phyloP scores from a whole-genome alignment of 2,329 filamentous ascomycete genomes.

The Lasiodiplodia gonubiensis region DNA sequence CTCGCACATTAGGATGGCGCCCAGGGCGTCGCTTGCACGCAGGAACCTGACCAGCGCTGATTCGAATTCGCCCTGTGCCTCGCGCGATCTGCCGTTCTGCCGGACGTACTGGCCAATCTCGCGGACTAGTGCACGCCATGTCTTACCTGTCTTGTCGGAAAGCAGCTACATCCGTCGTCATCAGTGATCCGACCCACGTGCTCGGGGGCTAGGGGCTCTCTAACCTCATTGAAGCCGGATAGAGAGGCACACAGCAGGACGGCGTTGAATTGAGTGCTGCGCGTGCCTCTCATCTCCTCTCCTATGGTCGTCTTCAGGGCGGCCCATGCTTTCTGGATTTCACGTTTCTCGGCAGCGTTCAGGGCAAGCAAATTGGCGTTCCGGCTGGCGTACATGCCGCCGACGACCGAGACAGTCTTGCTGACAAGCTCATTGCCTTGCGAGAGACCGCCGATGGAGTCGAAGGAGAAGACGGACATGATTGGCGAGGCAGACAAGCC shows the following conservation, averaged over 20 bases:
- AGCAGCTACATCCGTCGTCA: slow-evolving; percentile 3
- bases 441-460: slow-evolving; percentile 18
- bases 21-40: slow-evolving; percentile 20
- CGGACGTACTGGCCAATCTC: slow-evolving; percentile 17
- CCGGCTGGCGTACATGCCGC: slow-evolving; percentile 25
- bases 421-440: slow-evolving; percentile 24
- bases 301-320: neutral
- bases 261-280: slow-evolving; percentile 6
- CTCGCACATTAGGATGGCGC: slow-evolving; percentile 19
- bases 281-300: slow-evolving; percentile 13
- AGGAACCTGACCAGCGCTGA: slow-evolving; percentile 18
- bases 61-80: slow-evolving; percentile 9
- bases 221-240: slow-evolving; percentile 15
- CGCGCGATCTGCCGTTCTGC: slow-evolving; percentile 1
- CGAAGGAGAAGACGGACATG: slow-evolving; percentile 26
- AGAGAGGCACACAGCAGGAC: slow-evolving; percentile 23
- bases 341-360: slow-evolving; percentile 10
- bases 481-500: slow-evolving; percentile 23
- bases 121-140: slow-evolving; percentile 6
- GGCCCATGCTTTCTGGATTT: neutral
- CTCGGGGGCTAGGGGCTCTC: neutral
- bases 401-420: slow-evolving; percentile 22
- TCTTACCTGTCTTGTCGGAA: slow-evolving; percentile 18
- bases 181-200: neutral
- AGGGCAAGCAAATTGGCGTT: slow-evolving; percentile 19